A percentile compares a stretch with the other conserved stretches of the same genome.
Evolutionary conservation across 2,329 filamentous ascomycete genomes (phyloP).

Genomic region (Aspergillus quadricinctus): DNA sequence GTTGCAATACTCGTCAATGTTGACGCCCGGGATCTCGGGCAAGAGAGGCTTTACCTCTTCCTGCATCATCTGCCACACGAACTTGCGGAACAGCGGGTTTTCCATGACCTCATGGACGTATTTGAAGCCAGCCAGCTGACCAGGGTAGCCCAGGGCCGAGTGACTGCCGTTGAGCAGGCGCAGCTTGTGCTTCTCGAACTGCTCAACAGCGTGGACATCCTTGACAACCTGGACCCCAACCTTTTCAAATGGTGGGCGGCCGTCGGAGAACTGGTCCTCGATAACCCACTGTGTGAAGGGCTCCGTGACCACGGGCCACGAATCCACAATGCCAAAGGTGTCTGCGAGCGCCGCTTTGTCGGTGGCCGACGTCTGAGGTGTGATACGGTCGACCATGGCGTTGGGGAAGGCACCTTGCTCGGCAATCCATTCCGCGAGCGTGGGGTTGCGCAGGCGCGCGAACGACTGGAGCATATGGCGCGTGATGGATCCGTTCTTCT

Average conservation of each 20-base stretch:
- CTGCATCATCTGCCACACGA: conserved; percentile 54
- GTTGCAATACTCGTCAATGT: conserved; percentile 51
- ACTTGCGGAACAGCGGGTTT: conserved; percentile 45
- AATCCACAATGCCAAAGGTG: conserved; percentile 46
- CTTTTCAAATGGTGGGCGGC: conserved; percentile 50
- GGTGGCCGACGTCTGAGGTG: conserved; percentile 45
- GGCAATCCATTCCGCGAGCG: conserved; percentile 48
- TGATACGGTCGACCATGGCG: conserved; percentile 55
- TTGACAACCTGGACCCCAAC: conserved; percentile 51
- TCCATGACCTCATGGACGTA: conserved; percentile 54
- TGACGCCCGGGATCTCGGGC: conserved; percentile 48
- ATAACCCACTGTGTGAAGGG: conserved; percentile 56
- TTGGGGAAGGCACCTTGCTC: conserved; percentile 51
- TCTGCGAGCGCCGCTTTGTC: conserved; percentile 46
- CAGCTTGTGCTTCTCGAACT: conserved; percentile 56
- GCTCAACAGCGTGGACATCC: conserved; percentile 50
- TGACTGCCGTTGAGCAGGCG: conserved; percentile 52
- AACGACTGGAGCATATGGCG: conserved; percentile 51
- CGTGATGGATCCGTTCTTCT: conserved; percentile 53
- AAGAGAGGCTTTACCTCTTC: conserved; percentile 51
- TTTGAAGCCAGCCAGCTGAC: conserved; percentile 50
- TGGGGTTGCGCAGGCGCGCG: conserved; percentile 45
- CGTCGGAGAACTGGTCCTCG: conserved; percentile 50
- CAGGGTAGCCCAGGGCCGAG: conserved; percentile 51
- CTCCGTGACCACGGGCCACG: conserved; percentile 54